A percentile compares a stretch with the other conserved stretches of the same genome.
phyloP scores from a whole-genome alignment of 805 yeast genomes.

The Metschnikowia matae region DNA sequence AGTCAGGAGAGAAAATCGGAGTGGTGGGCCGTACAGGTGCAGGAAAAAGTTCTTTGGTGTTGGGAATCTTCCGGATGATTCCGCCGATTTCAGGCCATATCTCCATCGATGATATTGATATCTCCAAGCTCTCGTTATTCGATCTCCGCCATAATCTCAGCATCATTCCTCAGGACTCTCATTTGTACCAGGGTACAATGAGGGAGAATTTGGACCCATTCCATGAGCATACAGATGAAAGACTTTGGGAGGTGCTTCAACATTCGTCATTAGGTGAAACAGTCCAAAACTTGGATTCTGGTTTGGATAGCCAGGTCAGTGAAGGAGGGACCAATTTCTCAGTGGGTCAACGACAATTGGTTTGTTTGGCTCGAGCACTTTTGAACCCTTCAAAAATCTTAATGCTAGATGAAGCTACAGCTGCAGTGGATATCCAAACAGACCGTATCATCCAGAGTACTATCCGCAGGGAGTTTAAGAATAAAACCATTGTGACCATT shows the following conservation, averaged over 20 bases:
- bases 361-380: constrained; percentile 24
- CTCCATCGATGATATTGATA: constrained; percentile 18
- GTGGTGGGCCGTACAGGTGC: constrained; percentile 89
- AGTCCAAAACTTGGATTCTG: constrained; percentile 14
- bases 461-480: constrained; percentile 22
- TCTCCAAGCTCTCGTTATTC: constrained; percentile 15
- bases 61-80: constrained; percentile 24
- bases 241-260: constrained; percentile 22
- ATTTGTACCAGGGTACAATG: constrained; percentile 23
- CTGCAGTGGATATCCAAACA: constrained; percentile 24
- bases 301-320: constrained; percentile 17
- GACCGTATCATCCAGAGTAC: constrained; percentile 27
- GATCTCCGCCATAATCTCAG: constrained; percentile 23
- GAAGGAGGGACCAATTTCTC: constrained; percentile 27
- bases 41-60: constrained; percentile 26
- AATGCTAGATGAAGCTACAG: constrained; percentile 26
- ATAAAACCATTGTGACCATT: constrained; percentile 26
- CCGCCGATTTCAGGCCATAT: constrained; percentile 19
- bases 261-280: constrained; percentile 20
- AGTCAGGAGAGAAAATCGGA: constrained; percentile 81
- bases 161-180: constrained; percentile 27
- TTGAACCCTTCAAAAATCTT: constrained; percentile 15
- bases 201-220: constrained; percentile 65
- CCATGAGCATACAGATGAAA: constrained; percentile 20
- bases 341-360: constrained; percentile 23